Base-by-base conservation (phyloP, 257 asterid species). In the Nicotiana tomentosiformis region DNA sequence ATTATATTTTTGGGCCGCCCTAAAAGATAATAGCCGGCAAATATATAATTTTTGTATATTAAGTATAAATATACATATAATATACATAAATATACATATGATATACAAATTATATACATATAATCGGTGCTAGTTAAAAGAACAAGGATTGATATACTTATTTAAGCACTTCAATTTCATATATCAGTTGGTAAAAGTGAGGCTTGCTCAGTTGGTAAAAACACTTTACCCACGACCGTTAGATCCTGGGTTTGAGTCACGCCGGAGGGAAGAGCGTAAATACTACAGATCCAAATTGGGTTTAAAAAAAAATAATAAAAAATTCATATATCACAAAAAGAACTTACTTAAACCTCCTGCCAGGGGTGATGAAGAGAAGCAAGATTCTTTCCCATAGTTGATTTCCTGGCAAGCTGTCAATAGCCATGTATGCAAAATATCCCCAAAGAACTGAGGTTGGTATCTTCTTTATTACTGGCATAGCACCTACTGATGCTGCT, bases 391-490 rank as follows among this genome's bases (percentile, higher is more conserved):
- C 93, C 95, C 95, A 91, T 6, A 90, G 82, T 33, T 91, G 95
- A 51, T 90, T 91, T 49, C 95, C 93, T 0, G 91, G 91, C 51
- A 92, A 89, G 82, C 96, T 92, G 46, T 92, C 96, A 30, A 92
- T 90, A 20, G 96, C 96, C 96, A 90, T 92, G 82, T 92, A 92
- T 5, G 92, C 91, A 6, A 91, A 91, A 66, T 90, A 91, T 49
- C 95, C 93, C 93, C 95, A 90, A 1, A 91, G 90, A 82, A 92
- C 91, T 3, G 93, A 92, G 3, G 93, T 88, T 43, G 96, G 94
- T 39, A 92, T 92, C 82, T 65, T 68, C 53, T 89, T 89, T 46
- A 90, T 88, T 18, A 90, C 78, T 2, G 96, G 96, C 89, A 90
- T 84, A 16, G 88, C 91, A 30, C 82, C 87, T 9, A 89, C 91